Evolutionary conservation across 108 stramenopile genomes (phyloP).

Genomic region (Parietichytrium sp.): DNA sequence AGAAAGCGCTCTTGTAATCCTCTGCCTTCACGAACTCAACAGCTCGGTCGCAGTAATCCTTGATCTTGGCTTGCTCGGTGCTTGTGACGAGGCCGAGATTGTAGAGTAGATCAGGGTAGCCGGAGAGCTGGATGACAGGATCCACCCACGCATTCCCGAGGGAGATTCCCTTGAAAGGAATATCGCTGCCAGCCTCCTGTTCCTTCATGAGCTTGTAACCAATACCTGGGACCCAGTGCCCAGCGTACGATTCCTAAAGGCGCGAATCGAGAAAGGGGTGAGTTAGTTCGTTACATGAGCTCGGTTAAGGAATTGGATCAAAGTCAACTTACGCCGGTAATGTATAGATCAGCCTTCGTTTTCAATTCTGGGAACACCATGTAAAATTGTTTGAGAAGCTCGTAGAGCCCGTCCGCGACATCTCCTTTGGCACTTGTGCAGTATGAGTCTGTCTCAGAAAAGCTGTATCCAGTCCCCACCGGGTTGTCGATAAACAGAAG

Average conservation of each 20-base stretch:
- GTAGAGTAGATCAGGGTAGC: constrained; percentile 37
- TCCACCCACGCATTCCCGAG: constrained; percentile 46
- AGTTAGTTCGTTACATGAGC: too few species aligned
- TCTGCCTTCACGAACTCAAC: not conserved
- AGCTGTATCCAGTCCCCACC: constrained; percentile 44
- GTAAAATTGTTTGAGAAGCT: constrained; percentile 3
- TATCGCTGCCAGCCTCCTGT: too few species aligned
- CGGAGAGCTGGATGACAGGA: constrained; percentile 20
- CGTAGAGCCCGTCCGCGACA: constrained; percentile 32
- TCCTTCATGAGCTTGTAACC: too few species aligned
- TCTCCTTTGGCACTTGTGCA: constrained; percentile 1
- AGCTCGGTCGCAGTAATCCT: not conserved
- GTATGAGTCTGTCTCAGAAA: not conserved
- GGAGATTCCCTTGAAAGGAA: constrained; percentile 33
- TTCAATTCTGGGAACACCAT: constrained; percentile 30
- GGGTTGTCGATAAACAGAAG: constrained; percentile 50
- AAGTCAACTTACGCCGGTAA: constrained; percentile 53
- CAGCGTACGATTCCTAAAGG: too few species aligned
- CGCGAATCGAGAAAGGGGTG: too few species aligned
- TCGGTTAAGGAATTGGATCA: not conserved
- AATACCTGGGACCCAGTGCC: too few species aligned
- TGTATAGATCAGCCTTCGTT: not conserved
- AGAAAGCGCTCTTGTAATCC: not conserved
- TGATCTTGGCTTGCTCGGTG: not conserved
- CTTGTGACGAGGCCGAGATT: not conserved